phyloP scores from a whole-genome alignment of 2,329 filamentous ascomycete species.

The Alternaria brassicicola region DNA sequence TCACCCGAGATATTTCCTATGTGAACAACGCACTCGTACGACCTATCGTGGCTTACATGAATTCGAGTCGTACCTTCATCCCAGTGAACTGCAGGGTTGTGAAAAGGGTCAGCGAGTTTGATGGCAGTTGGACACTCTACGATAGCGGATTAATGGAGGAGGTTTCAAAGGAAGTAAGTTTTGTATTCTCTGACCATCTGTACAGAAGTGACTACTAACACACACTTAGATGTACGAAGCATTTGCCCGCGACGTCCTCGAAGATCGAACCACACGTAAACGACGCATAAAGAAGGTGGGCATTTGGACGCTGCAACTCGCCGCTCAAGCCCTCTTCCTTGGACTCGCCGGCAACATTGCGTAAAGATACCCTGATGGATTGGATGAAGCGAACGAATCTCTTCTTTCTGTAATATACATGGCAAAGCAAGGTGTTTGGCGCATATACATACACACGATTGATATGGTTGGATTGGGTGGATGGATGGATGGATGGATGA shows the following conservation, averaged over 20 bases:
- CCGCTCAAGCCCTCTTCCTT: slow-evolving; percentile 91
- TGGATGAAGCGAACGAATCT: slow-evolving; percentile 6
- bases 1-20: slow-evolving; percentile 90
- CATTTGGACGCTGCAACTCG: slow-evolving; percentile 91
- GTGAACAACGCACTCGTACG: slow-evolving; percentile 94
- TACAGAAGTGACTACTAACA: slow-evolving; percentile 6
- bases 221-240: slow-evolving; percentile 78
- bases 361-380: slow-evolving; percentile 37
- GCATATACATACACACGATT: neutral
- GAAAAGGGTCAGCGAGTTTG: slow-evolving; percentile 86
- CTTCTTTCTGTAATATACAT: slow-evolving; percentile 21
- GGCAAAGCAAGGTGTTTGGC: slow-evolving; percentile 21
- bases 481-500: neutral
- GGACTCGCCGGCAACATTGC: slow-evolving; percentile 85
- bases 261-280: slow-evolving; percentile 85
- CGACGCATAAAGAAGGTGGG: slow-evolving; percentile 93
- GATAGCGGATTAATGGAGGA: slow-evolving; percentile 96
- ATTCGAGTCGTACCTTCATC: slow-evolving; percentile 92
- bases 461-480: neutral
- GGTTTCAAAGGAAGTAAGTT: slow-evolving; percentile 74
- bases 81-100: slow-evolving; percentile 94
- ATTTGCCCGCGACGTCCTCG: slow-evolving; percentile 88
- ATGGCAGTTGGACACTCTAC: slow-evolving; percentile 93
- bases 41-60: slow-evolving; percentile 98
- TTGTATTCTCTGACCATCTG: neutral